A percentile compares a stretch with the other conserved stretches of the same genome.
These are phyloP conservation scores for Penicillium bovifimosum DNA, from an alignment of 495 filamentous ascomycete species.

Conservation along the genomic window DNA sequence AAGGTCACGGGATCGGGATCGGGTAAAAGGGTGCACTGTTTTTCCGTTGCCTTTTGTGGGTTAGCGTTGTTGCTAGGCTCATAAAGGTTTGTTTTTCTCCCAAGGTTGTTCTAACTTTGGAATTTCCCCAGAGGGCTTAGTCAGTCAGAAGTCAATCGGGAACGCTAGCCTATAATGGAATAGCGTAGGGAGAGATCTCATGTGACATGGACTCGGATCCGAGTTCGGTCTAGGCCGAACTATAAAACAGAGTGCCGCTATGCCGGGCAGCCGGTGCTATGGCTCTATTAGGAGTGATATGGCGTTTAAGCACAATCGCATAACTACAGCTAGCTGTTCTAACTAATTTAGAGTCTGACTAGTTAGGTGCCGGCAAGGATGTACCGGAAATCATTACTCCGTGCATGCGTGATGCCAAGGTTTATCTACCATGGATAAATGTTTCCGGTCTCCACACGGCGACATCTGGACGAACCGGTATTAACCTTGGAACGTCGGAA, in stretches of 20 bases:
- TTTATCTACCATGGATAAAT: neutral
- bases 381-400: neutral
- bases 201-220: neutral
- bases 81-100: neutral
- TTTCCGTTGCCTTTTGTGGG: constrained; percentile 9
- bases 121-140: neutral
- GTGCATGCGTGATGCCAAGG: neutral
- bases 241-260: neutral
- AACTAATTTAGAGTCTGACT: neutral
- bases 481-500: no score
- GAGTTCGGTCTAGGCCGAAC: constrained; percentile 4
- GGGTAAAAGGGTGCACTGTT: constrained; percentile 9
- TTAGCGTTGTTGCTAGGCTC: constrained; percentile 7
- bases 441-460: no score
- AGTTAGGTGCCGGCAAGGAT: neutral
- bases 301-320: neutral
- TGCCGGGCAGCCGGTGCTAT: no score
- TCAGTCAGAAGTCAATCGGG: constrained; percentile 7
- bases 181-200: neutral
- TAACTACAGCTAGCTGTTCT: neutral
- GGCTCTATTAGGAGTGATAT: no score
- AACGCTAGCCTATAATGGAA: neutral
- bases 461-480: no score
- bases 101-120: neutral
- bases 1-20: constrained; percentile 18